Percentiles rank a stretch among this genome's conserved stretches.
Evolutionary conservation across 208 protist genomes (phyloP).

Genomic region (Spongospora subterranea): DNA sequence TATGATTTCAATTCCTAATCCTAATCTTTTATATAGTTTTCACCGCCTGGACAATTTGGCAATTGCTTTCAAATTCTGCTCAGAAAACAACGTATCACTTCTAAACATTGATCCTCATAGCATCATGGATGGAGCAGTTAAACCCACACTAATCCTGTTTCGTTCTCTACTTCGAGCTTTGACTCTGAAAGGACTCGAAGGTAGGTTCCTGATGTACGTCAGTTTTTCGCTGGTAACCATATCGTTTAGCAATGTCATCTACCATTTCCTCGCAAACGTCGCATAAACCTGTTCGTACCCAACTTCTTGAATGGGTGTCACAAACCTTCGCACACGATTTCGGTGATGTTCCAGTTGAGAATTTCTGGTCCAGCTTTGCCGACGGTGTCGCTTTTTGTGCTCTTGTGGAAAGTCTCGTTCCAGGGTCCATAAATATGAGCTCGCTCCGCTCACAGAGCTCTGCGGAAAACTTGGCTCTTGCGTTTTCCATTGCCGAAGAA

Average conservation of each 20-base stretch:
- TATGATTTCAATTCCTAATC: neutral
- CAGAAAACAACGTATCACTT: neutral
- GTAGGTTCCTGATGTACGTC: neutral
- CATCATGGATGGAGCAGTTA: neutral
- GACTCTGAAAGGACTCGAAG: slow-evolving; percentile 1
- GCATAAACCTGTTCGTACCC: neutral
- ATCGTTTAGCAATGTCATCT: neutral
- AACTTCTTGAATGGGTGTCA: slow-evolving; percentile 9
- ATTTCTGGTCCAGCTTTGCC: slow-evolving; percentile 38
- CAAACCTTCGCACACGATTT: neutral
- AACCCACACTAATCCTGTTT: neutral
- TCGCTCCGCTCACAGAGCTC: neutral
- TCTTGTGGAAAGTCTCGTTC: slow-evolving; percentile 24
- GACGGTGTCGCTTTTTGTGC: slow-evolving; percentile 37
- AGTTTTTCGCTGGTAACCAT: too few relatives aligned
- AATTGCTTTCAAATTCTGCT: slow-evolving; percentile 37
- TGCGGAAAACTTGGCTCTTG: slow-evolving; percentile 7
- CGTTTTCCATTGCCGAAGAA: neutral
- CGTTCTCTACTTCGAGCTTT: slow-evolving; percentile 10
- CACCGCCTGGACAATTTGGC: slow-evolving; percentile 37
- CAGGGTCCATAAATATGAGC: neutral
- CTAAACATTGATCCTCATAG: slow-evolving; percentile 10
- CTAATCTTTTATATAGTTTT: neutral
- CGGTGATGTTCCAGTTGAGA: neutral
- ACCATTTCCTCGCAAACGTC: neutral